These are phyloP conservation scores for Arachis hypogaea DNA, from an alignment of 306 rosid genomes.

Conservation along the genomic window DNA sequence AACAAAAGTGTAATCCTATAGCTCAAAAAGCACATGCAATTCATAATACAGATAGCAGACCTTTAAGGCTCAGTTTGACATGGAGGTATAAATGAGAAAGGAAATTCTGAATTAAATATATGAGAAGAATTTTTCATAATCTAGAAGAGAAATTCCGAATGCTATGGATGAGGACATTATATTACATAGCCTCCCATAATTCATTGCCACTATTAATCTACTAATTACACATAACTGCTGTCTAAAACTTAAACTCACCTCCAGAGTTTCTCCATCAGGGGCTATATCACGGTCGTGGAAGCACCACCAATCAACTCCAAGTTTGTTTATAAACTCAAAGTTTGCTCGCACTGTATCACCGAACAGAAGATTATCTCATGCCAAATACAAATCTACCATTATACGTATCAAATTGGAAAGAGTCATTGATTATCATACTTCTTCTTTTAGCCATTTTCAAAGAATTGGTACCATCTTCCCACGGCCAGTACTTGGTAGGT, in stretches of 20 bases:
- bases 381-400: conserved; percentile 18
- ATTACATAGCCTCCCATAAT: conserved; percentile 19
- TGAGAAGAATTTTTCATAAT: too few relatives aligned
- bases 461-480: conserved; percentile 98
- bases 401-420: conserved; percentile 16
- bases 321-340: conserved; percentile 87
- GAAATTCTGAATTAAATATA: background rate
- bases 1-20: conserved; percentile 28
- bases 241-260: conserved; percentile 51
- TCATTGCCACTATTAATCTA: background rate
- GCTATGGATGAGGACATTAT: conserved; percentile 21
- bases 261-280: conserved; percentile 74
- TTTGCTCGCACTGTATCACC: conserved; percentile 79
- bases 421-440: conserved; percentile 55
- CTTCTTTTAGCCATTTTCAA: conserved; percentile 92
- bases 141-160: too few relatives aligned
- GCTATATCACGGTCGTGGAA: conserved; percentile 96
- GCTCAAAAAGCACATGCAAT: conserved; percentile 25
- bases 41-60: conserved; percentile 3
- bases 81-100: background rate
- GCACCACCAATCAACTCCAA: conserved; percentile 91
- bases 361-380: conserved; percentile 22
- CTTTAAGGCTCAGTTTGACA: background rate
- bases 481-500: conserved; percentile 84
- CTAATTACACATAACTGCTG: background rate